Conservation (phyloP, 2,329 filamentous ascomycete genomes). For the Botrytis elliptica region DNA sequence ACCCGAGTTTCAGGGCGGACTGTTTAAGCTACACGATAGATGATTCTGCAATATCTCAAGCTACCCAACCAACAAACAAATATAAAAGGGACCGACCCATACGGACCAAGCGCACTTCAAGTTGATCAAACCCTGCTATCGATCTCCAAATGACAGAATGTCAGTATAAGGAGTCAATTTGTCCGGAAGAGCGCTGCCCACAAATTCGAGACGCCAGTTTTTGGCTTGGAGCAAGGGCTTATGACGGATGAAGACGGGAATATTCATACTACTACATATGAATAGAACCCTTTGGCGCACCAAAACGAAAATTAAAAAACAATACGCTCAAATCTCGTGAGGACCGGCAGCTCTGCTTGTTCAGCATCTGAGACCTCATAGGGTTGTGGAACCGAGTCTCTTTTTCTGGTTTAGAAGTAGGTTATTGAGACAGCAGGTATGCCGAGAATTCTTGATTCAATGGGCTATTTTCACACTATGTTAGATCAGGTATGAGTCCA, state of each 20-base stretch:
- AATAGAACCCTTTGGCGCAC: not conserved
- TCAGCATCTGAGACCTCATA: not conserved
- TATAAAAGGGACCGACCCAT: not conserved
- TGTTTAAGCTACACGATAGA: not conserved
- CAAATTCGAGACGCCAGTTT: not conserved
- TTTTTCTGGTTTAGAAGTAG: not conserved
- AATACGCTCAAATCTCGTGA: not conserved
- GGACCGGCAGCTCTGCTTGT: accelerated
- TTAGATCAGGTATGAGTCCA: not conserved
- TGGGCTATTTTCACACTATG: accelerated
- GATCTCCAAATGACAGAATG: not conserved
- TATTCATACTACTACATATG: not conserved
- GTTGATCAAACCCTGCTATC: not conserved
- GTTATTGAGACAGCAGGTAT: not conserved
- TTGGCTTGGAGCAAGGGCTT: not conserved
- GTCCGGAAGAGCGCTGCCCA: not conserved
- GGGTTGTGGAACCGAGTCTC: not conserved
- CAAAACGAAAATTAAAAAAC: not conserved
- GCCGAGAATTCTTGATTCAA: not conserved
- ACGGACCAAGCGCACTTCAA: too few species aligned
- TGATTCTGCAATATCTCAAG: not conserved
- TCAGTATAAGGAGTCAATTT: not conserved
- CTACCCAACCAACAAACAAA: not conserved
- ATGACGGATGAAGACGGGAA: not conserved
- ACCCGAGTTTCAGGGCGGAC: not conserved